Base-by-base conservation (phyloP, 2,329 filamentous ascomycete species). In the Aspergillus felis region DNA sequence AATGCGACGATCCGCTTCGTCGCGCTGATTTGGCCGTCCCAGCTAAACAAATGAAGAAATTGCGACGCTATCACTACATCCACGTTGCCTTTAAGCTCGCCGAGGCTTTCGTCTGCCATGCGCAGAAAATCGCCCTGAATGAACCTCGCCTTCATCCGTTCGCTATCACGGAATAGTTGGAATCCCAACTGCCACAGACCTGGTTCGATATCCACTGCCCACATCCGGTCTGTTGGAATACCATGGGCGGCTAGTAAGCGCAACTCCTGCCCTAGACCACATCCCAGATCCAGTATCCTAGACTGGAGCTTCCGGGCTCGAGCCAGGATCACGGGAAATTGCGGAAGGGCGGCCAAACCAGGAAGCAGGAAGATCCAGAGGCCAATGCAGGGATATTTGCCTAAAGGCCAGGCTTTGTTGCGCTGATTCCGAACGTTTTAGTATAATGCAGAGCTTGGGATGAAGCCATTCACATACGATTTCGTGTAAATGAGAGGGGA, bases 41-140 rank as follows among this genome's bases (percentile, higher is more conserved):
- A 52, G n/a, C 38, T 48, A 22, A 58, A 58, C 10, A 56, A 20
- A 29, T 58, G 57, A 3, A 56, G 53, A 17, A 58, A 58, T n/a
- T 58, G 57, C 17, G 42, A 50, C 9, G 57, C 53, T 7, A 58
- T 56, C 32, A 58, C 49, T 5, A 56, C n/a, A 38, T 56, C 53
- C 14, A 51, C 44, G 4, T 41, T 22, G 17, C 50, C 50, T 3
- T 46, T 29, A 27, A 54, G 27, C 5, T 29, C 20, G 10, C 10
- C 29, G 35, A 52, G 27, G n/a, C 32, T 35, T 10, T 48, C 42
- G n/a, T 35, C 44, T 12, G 12, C n/a, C 42, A 54, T 27, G 27
- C 10, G 48, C 14, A 46, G 41, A n/a, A 56, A 52, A 28, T 52
- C 49, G 4, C 35, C 49, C 25, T 24, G 24, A 32, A 53, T 56